Base-by-base conservation (phyloP, 1,284 basidiomycete genomes). In the Ustilago sp. region DNA sequence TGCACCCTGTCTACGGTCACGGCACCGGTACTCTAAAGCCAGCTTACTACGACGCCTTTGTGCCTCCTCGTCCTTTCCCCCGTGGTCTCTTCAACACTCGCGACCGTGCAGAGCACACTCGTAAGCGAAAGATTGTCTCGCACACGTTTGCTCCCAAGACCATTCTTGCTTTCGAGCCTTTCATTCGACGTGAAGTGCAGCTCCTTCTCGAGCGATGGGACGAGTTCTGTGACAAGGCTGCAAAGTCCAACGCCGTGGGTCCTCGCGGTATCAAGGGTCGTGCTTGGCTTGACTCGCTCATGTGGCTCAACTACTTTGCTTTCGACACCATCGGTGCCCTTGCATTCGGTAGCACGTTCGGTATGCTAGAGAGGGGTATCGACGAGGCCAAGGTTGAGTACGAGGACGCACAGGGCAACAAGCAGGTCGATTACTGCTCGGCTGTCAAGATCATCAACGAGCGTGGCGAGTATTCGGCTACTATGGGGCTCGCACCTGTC, bases 361-460 rank as follows among this genome's bases (percentile, higher is more conserved):
- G 93, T 35, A 97, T 97, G 94, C 89, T 97, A 67, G 85, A 90
- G 61, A 90, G 91, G 6, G 92, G 89, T 43, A 90, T 90, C 66
- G 93, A 95, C 85, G 89, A 90, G 12, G 93, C 92, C 1, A 88
- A 87, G 4, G 87, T 88, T 23, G 82, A 88, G 54, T 87, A 88
- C 34, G 90, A 82, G 75, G 43, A 83, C 86, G 19, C 86, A 83
- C 43, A 88, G 90, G 64, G 88, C 90, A 52, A 84, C 48, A 77
- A 77, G 47, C 43, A 60, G 60, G 64, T 68, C 31, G 74, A 89
- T 38, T 88, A 91, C 81, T 91, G 94, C 60, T 92, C 93, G 2
- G 94, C 93, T 12, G 91, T 95, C 52, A 88, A 92, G 83, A 94
- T 95, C 74, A 89, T 97, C 63, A 95, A 96, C 86, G 92, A 92